Evolutionary conservation across 805 yeast genomes (phyloP), one percentile per base, ranked within the genome.

Genomic region (Nakazawaea wickerhamii): DNA sequence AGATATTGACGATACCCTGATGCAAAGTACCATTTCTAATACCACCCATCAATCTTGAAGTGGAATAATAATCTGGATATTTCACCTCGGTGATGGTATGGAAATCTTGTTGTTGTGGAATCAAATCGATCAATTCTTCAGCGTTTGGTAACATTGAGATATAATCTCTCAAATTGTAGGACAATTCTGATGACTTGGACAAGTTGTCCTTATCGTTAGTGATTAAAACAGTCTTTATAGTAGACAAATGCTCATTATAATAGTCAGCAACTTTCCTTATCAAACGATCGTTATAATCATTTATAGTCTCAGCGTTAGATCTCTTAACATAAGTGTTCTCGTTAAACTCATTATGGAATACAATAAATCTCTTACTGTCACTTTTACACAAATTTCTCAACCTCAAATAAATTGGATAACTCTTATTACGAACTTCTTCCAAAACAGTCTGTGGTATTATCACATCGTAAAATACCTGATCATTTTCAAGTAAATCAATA

Each of bases 371-470:
- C 61, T 93, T 93, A 30, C 76, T 84, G 41, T 81, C 87, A 35
- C 76, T 70, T 52, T 85, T 82, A 23, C 86, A 79, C 15, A 93
- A 65, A 2, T 84, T 75, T 54, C 97, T 73, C 37, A 91, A 63
- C 57, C 99, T 73, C 54, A 85, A 79, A 59, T 90, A 93, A 15
- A 91, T 81, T 4, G 99, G 96, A 55, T 81, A 77, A 39, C 95
- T 86, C 55, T 82, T 72, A 58, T 88, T 88, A 50, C 87, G 77
- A 8, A 91, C 96, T 61, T 93, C 98, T 52, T 95, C 97, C 27
- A 93, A 68, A 2, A 88, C 97, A 5, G 95, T 84, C 59, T 93
- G 99, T 1, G 98, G 96, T n/a, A 93, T 67, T 44, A 93, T 82
- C 14, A 90, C 96, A 62, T 93, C 98, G 55, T 73, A 82, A 55